A percentile compares a stretch with the other conserved stretches of the same genome.
phyloP scores from a whole-genome alignment of 495 filamentous ascomycete genomes.

The Pseudomonodictys pantanalensis region DNA sequence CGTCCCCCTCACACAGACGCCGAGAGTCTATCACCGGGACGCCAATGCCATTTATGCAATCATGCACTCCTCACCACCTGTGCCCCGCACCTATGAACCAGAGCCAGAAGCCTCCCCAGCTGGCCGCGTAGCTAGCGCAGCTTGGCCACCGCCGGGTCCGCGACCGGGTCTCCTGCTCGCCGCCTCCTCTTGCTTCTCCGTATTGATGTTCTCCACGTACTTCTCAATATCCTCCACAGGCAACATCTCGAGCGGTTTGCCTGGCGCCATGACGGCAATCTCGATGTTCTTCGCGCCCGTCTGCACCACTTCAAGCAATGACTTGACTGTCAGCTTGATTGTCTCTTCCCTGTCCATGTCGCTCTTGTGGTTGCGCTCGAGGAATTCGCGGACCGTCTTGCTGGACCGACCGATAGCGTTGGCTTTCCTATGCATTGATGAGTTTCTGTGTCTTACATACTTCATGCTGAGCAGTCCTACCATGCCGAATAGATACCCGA shows the following conservation, averaged over 20 bases:
- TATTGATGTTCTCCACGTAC: conserved; percentile 97
- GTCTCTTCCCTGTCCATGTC: conserved; percentile 95
- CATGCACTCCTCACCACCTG: conserved; percentile 1
- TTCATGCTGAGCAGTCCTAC: conserved; percentile 49
- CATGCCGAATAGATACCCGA: conserved; percentile 98
- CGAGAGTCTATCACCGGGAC: conserved; percentile 25
- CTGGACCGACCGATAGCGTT: conserved; percentile 97
- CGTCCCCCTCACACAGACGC: conserved; percentile 20
- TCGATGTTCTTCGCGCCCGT: conserved; percentile 99
- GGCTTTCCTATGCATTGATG: conserved; percentile 71
- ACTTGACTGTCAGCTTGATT: conserved; percentile 97
- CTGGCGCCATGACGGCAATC: conserved; percentile 97
- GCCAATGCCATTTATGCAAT: conserved; percentile 26
- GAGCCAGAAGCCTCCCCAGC: conserved; percentile 45
- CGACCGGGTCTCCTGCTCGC: conserved; percentile 91
- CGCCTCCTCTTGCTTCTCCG: conserved; percentile 98
- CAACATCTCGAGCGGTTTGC: conserved; percentile 87
- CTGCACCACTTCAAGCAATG: conserved; percentile 94
- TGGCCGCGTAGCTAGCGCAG: conserved; percentile 72
- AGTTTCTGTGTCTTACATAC: conserved; percentile 2
- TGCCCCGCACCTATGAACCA: conserved; percentile 9
- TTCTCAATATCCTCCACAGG: conserved; percentile 91
- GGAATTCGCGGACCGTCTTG: conserved; percentile 97
- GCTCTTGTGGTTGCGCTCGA: conserved; percentile 96
- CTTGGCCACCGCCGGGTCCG: conserved; percentile 69